These are phyloP conservation scores for Astragalus glycyphyllos DNA, from an alignment of 306 rosid species.

Conservation along the genomic window DNA sequence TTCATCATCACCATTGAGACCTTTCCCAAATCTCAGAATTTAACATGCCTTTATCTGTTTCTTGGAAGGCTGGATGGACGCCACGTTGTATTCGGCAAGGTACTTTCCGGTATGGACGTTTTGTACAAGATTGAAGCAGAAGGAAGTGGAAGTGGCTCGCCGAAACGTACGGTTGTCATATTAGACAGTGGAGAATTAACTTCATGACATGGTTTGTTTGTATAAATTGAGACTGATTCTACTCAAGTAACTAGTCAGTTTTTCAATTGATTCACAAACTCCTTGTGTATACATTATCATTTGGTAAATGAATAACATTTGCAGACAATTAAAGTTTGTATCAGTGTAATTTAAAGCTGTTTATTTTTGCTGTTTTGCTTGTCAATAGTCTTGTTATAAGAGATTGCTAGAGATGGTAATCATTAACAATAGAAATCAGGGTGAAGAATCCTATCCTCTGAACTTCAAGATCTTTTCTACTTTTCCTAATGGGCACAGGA, in stretches of 20 bases:
- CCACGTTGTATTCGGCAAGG: slow-evolving; percentile 65
- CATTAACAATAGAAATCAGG: slow-evolving; percentile 29
- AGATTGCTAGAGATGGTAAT: slow-evolving; percentile 2
- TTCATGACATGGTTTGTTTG: slow-evolving; percentile 41
- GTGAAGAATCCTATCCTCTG: slow-evolving; percentile 19
- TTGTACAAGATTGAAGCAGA: slow-evolving; percentile 56
- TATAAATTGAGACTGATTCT: slow-evolving; percentile 21
- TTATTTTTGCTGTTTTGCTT: slow-evolving; percentile 27
- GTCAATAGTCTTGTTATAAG: slow-evolving; percentile 16
- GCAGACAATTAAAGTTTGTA: no score
- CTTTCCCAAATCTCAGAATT: slow-evolving; percentile 18
- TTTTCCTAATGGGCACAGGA: not conserved
- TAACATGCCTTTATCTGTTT: slow-evolving; percentile 39
- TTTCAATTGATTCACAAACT: slow-evolving; percentile 29
- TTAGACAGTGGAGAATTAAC: slow-evolving; percentile 54
- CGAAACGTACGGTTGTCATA: slow-evolving; percentile 48
- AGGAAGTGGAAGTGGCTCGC: slow-evolving; percentile 54
- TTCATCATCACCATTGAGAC: not conserved
- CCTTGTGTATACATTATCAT: slow-evolving; percentile 39
- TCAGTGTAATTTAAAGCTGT: slow-evolving; percentile 24
- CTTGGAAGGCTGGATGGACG: slow-evolving; percentile 79
- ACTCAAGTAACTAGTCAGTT: slow-evolving; percentile 5
- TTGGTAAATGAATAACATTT: no score
- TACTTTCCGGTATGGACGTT: slow-evolving; percentile 54
- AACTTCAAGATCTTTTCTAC: not conserved